Evolutionary conservation across 164 flowering plant genomes (phyloP).

Genomic region (Annona squamosa): DNA sequence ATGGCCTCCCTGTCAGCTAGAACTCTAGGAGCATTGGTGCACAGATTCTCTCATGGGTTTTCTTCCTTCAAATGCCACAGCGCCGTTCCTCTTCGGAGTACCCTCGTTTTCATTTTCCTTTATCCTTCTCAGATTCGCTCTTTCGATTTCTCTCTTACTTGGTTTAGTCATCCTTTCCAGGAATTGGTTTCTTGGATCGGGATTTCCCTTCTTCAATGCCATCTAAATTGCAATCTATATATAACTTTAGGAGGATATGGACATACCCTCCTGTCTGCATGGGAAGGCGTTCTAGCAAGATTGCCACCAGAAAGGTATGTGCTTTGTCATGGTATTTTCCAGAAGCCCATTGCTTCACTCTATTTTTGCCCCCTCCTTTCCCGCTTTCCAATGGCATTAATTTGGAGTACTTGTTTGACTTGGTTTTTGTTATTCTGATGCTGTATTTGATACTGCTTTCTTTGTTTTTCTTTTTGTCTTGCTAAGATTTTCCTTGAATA

Average conservation of each 20-base stretch:
- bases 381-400: background rate
- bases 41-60: slow-evolving; percentile 43
- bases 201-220: slow-evolving; percentile 19
- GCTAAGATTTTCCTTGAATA: background rate
- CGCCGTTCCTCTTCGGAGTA: slow-evolving; percentile 21
- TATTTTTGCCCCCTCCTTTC: background rate
- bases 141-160: slow-evolving; percentile 3
- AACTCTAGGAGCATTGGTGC: slow-evolving; percentile 39
- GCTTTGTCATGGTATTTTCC: background rate
- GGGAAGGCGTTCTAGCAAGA: slow-evolving; percentile 92
- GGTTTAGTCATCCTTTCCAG: slow-evolving; percentile 18
- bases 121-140: background rate
- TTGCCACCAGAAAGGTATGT: slow-evolving; percentile 87
- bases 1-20: slow-evolving; percentile 33
- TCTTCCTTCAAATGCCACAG: slow-evolving; percentile 26
- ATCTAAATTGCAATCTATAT: slow-evolving; percentile 12
- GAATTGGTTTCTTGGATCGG: slow-evolving; percentile 18
- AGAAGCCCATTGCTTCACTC: background rate
- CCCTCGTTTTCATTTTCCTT: slow-evolving; percentile 4
- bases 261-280: slow-evolving; percentile 69
- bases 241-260: slow-evolving; percentile 48
- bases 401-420: background rate
- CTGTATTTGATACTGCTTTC: background rate
- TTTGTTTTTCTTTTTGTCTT: background rate
- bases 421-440: background rate